phyloP scores from a whole-genome alignment of 768 basidiomycete genomes.

The Dentipellis fragilis region DNA sequence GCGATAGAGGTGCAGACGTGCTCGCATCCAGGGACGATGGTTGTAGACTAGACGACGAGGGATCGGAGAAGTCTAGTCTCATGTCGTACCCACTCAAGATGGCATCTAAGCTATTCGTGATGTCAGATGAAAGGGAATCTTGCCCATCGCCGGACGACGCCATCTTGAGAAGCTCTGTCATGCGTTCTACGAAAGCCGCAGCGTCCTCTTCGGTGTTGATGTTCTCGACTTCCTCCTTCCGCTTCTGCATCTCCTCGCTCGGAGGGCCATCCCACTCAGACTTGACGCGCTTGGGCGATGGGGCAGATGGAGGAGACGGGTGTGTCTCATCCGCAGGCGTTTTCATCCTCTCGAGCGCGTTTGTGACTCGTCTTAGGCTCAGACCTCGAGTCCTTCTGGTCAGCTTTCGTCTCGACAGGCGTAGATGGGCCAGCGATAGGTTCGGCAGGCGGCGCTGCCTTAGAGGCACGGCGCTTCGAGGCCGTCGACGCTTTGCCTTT shows the following conservation, averaged over 20 bases:
- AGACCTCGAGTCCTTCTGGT: slow-evolving; percentile 3
- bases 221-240: slow-evolving; percentile 10
- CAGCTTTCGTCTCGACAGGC: not conserved
- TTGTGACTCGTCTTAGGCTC: slow-evolving; percentile 22
- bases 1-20: slow-evolving; percentile 10
- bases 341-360: slow-evolving; percentile 46
- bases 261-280: slow-evolving; percentile 60
- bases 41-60: slow-evolving; percentile 16
- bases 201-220: slow-evolving; percentile 65
- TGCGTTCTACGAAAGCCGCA: slow-evolving; percentile 46
- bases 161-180: slow-evolving; percentile 54
- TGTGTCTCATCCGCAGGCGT: not conserved
- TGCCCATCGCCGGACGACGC: slow-evolving; percentile 29
- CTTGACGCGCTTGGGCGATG: slow-evolving; percentile 64
- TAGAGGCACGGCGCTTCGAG: slow-evolving; percentile 23
- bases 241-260: slow-evolving; percentile 30
- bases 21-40: slow-evolving; percentile 18
- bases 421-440: slow-evolving; percentile 13
- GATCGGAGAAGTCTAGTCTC: slow-evolving; percentile 27
- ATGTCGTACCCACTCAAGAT: slow-evolving; percentile 47
- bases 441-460: slow-evolving; percentile 8
- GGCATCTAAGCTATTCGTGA: slow-evolving; percentile 50
- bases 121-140: slow-evolving; percentile 29
- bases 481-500: slow-evolving; percentile 31
- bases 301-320: slow-evolving; percentile 35